Evolutionary conservation across 768 basidiomycete genomes (phyloP).

Genomic region (Cystoderma amianthinum): DNA sequence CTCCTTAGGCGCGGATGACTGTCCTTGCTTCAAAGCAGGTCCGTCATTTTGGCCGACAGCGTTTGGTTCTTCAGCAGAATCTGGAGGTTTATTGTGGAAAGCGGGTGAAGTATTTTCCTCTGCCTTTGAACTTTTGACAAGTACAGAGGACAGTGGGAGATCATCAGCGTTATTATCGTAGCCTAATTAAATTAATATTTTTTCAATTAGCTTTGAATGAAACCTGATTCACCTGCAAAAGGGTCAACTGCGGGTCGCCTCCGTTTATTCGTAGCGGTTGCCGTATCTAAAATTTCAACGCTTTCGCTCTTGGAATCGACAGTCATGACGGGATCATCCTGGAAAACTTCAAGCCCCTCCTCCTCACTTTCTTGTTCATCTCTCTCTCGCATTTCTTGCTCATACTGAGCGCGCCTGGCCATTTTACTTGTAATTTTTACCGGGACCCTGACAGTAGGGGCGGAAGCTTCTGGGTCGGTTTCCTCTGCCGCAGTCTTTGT

Average conservation of each 20-base stretch:
- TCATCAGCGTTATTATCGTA: no score
- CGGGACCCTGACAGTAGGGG: constrained; percentile 28
- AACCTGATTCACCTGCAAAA: constrained; percentile 45
- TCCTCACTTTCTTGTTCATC: constrained; percentile 37
- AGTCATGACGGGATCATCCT: constrained; percentile 18
- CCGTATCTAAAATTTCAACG: no score
- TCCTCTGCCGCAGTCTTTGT: constrained; percentile 24
- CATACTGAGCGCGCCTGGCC: constrained; percentile 60
- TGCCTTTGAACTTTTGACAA: constrained; percentile 8
- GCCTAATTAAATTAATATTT: no score
- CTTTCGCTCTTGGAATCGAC: constrained; percentile 9
- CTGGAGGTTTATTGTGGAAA: no score
- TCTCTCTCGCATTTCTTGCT: constrained; percentile 45
- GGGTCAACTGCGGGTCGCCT: constrained; percentile 53
- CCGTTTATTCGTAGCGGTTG: constrained; percentile 26
- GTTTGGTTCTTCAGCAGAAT: no score
- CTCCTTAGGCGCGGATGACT: no score
- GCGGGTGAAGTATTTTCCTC: not conserved
- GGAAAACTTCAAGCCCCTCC: constrained; percentile 31
- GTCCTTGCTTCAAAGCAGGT: no score
- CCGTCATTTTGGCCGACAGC: no score
- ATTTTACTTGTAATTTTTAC: constrained; percentile 66
- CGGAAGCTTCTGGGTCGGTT: constrained; percentile 13
- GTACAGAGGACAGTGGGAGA: constrained; percentile 1
- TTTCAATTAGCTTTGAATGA: no score